Evolutionary conservation across 106 monocot species (phyloP).

Genomic region (Cymbidium sinense): DNA sequence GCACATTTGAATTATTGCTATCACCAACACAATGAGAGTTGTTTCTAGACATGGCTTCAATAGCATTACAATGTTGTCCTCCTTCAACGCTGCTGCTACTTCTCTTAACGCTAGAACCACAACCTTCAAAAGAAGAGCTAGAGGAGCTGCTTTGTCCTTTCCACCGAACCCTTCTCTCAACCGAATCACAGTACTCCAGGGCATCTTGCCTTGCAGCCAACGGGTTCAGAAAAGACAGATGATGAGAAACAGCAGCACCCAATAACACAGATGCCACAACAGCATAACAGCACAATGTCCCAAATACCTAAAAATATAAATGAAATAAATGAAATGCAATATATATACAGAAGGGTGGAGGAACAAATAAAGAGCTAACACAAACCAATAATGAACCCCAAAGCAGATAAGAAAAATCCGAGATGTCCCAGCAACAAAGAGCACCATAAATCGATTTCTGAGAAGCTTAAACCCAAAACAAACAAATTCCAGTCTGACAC

Average conservation of each 20-base stretch:
- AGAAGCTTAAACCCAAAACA: constrained; percentile 89
- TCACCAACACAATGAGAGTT: constrained; percentile 54
- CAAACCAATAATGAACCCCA: constrained; percentile 95
- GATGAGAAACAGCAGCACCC: constrained; percentile 72
- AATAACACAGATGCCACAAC: constrained; percentile 89
- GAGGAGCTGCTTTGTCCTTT: constrained; percentile 83
- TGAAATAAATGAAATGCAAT: constrained; percentile 1
- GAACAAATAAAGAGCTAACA: constrained; percentile 6
- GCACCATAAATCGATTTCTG: constrained; percentile 56
- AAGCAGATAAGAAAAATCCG: constrained; percentile 95
- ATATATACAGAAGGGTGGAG: background rate
- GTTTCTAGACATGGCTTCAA: constrained; percentile 58
- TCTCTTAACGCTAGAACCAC: constrained; percentile 91
- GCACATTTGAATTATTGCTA: constrained; percentile 42
- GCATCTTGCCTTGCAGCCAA: constrained; percentile 88
- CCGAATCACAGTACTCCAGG: constrained; percentile 85
- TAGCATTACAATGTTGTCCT: constrained; percentile 59
- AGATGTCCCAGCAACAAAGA: constrained; percentile 85
- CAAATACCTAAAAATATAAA: constrained; percentile 58
- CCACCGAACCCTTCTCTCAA: constrained; percentile 83
- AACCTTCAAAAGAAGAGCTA: constrained; percentile 92
- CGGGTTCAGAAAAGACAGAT: constrained; percentile 65
- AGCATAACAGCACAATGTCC: constrained; percentile 95
- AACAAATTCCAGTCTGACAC: constrained; percentile 83
- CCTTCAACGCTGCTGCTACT: constrained; percentile 91